These are phyloP conservation scores for Aureobasidium sp. DNA, from an alignment of 2,329 filamentous ascomycete genomes.

Conservation along the genomic window DNA sequence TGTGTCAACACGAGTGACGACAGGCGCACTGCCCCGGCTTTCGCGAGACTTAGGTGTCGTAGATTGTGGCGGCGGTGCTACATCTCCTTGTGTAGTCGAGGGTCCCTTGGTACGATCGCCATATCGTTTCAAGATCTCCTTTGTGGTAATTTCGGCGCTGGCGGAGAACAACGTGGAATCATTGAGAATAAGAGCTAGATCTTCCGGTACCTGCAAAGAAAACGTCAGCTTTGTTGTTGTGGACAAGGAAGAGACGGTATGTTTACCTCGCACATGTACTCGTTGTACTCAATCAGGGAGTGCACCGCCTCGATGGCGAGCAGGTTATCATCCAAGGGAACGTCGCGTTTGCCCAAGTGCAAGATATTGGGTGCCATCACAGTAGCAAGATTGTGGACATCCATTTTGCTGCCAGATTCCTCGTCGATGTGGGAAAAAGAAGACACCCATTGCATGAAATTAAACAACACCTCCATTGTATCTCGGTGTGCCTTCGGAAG, in stretches of 20 bases:
- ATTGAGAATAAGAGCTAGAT: constrained; percentile 76
- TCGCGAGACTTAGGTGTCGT: constrained; percentile 20
- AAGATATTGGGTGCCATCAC: constrained; percentile 95
- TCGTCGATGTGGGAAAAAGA: constrained; percentile 97
- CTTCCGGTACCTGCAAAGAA: constrained; percentile 70
- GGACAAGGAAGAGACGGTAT: not conserved
- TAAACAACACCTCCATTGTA: constrained; percentile 89
- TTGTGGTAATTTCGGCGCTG: constrained; percentile 82
- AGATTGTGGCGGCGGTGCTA: constrained; percentile 17
- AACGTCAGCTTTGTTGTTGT: constrained; percentile 20
- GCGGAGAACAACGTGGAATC: constrained; percentile 77
- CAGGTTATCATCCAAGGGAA: constrained; percentile 72
- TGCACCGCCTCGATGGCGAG: constrained; percentile 89
- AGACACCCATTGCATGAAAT: constrained; percentile 93
- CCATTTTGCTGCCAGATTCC: constrained; percentile 97
- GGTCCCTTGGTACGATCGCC: constrained; percentile 66
- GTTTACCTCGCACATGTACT: constrained; percentile 93
- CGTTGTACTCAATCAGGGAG: constrained; percentile 83
- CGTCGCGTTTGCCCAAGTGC: constrained; percentile 49
- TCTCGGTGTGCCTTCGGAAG: constrained; percentile 89
- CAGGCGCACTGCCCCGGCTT: constrained; percentile 42
- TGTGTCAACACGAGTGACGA: constrained; percentile 71
- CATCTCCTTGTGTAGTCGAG: constrained; percentile 26
- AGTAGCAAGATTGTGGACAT: constrained; percentile 92
- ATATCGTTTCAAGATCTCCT: constrained; percentile 92